Evolutionary conservation across 1,284 basidiomycete species (phyloP).

Genomic region (Lignosus rhinocerotis): DNA sequence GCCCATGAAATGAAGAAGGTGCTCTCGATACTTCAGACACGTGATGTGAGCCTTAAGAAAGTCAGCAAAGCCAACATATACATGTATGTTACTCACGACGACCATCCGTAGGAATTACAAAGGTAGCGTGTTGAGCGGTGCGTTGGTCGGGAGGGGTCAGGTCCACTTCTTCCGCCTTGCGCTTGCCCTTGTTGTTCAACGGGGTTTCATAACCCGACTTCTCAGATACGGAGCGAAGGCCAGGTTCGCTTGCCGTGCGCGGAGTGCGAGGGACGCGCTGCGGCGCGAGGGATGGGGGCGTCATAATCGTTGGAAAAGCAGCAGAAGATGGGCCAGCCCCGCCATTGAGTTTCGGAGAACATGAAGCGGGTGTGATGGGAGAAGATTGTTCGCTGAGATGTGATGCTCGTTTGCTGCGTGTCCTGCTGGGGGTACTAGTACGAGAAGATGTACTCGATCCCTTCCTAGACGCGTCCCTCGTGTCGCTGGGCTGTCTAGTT

Average conservation of each 20-base stretch:
- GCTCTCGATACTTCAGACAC: constrained; percentile 42
- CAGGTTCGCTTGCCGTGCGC: constrained; percentile 32
- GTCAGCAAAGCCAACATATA: constrained; percentile 4
- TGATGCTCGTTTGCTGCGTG: constrained; percentile 24
- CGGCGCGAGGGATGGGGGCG: constrained; percentile 14
- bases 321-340: constrained; percentile 30
- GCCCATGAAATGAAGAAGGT: constrained; percentile 62
- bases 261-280: constrained; percentile 21
- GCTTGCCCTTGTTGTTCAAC: constrained; percentile 42
- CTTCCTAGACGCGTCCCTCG: constrained; percentile 22
- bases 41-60: constrained; percentile 25
- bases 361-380: constrained; percentile 15
- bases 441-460: constrained; percentile 19
- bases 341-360: constrained; percentile 21
- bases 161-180: constrained; percentile 52
- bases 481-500: constrained; percentile 17
- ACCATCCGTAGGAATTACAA: constrained; percentile 54
- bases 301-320: constrained; percentile 17
- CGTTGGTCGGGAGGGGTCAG: constrained; percentile 50
- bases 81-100: constrained; percentile 29
- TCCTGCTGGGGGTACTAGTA: constrained; percentile 16
- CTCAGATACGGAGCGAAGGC: constrained; percentile 27
- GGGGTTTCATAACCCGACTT: constrained; percentile 31
- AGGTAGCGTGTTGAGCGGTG: constrained; percentile 32
- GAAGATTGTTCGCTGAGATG: constrained; percentile 11